Evolutionary conservation across 306 rosid genomes (phyloP).

Genomic region (Rosa rugosa): DNA sequence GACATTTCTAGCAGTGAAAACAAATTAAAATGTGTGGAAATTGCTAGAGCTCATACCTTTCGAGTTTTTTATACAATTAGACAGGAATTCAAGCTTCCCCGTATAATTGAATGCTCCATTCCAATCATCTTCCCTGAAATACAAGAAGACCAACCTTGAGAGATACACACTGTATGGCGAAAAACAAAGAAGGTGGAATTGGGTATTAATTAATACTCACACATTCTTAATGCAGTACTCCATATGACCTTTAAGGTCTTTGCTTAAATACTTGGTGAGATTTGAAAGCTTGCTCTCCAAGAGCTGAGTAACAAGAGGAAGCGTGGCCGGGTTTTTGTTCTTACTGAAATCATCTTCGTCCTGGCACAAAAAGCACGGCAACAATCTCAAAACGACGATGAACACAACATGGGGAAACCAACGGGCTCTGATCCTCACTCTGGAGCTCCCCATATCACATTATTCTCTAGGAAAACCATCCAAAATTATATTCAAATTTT

Average conservation of each 20-base stretch:
- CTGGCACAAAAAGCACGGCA: slow-evolving; percentile 34
- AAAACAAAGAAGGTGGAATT: background rate
- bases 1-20: background rate
- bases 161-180: background rate
- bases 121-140: slow-evolving; percentile 68
- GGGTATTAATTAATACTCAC: slow-evolving; percentile 38
- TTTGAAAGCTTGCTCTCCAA: slow-evolving; percentile 43
- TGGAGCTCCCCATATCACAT: slow-evolving; percentile 33
- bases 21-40: background rate
- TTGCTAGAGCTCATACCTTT: slow-evolving; percentile 37
- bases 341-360: slow-evolving; percentile 28
- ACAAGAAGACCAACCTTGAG: background rate
- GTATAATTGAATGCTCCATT: slow-evolving; percentile 60
- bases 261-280: slow-evolving; percentile 40
- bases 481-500: background rate
- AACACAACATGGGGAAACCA: slow-evolving; percentile 27
- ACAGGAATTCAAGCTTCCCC: slow-evolving; percentile 53
- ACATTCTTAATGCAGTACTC: slow-evolving; percentile 66
- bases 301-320: slow-evolving; percentile 35
- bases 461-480: slow-evolving; percentile 20
- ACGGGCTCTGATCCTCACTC: slow-evolving; percentile 36
- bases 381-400: slow-evolving; percentile 29
- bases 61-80: slow-evolving; percentile 54
- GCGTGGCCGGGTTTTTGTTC: slow-evolving; percentile 25
- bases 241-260: slow-evolving; percentile 41